Conservation (phyloP, 805 yeast species). For the Cyberlindnera mycetangii region DNA sequence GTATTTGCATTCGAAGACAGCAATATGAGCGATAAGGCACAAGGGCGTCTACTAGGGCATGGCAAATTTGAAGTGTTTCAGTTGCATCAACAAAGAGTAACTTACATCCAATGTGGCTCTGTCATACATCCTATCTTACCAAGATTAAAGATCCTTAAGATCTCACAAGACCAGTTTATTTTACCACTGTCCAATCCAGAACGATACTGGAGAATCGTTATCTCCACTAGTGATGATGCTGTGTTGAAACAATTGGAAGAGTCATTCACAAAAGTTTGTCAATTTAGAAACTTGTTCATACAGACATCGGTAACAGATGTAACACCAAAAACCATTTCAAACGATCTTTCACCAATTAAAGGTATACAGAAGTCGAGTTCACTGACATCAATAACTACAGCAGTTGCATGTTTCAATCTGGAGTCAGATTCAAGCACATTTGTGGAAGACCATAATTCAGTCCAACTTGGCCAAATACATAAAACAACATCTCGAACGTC, state of each 20-base stretch:
- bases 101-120: slow-evolving; percentile 61
- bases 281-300: slow-evolving; percentile 40
- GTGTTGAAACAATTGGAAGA: slow-evolving; percentile 28
- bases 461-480: slow-evolving; percentile 5
- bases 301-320: too few species aligned
- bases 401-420: slow-evolving; percentile 35
- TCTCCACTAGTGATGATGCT: slow-evolving; percentile 24
- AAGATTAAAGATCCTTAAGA: slow-evolving; percentile 53
- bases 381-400: slow-evolving; percentile 31
- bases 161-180: slow-evolving; percentile 46
- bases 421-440: slow-evolving; percentile 36
- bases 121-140: slow-evolving; percentile 76
- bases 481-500: slow-evolving; percentile 18
- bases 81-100: slow-evolving; percentile 52
- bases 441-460: slow-evolving; percentile 30
- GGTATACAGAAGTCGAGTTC: slow-evolving; percentile 20
- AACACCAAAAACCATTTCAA: too few species aligned
- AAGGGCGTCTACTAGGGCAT: slow-evolving; percentile 53
- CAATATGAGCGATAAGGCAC: slow-evolving; percentile 12
- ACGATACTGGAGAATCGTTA: slow-evolving; percentile 62
- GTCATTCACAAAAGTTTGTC: slow-evolving; percentile 32
- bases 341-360: too few species aligned
- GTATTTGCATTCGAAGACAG: slow-evolving; percentile 26
- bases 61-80: slow-evolving; percentile 61
- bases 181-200: slow-evolving; percentile 72